These are phyloP conservation scores for Wickerhamiella sergipiensis DNA, from an alignment of 805 yeast species.

Conservation along the genomic window DNA sequence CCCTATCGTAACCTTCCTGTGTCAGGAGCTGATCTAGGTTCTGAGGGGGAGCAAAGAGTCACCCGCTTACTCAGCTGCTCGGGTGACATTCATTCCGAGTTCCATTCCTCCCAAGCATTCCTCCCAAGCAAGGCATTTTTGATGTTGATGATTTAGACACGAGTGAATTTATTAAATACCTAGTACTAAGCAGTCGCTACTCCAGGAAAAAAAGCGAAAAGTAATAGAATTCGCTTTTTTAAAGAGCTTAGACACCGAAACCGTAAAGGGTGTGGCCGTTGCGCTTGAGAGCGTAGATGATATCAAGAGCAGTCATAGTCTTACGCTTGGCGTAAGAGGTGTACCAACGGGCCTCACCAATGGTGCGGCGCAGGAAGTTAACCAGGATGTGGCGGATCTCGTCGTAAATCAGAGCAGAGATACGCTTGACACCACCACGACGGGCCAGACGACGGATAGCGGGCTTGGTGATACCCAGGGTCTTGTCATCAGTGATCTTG, in stretches of 20 bases:
- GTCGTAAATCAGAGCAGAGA: slow-evolving; percentile 95
- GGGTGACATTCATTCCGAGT: not conserved
- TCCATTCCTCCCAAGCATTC: not conserved
- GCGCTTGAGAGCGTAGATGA: slow-evolving; percentile 98
- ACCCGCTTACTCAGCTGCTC: too few species aligned
- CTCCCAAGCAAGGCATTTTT: too few species aligned
- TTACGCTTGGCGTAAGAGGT: slow-evolving; percentile 99
- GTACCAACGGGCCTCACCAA: slow-evolving; percentile 98
- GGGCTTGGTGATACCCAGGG: slow-evolving; percentile 99
- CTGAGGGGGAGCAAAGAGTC: too few species aligned
- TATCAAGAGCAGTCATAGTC: slow-evolving; percentile 98
- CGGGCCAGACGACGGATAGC: slow-evolving; percentile 99
- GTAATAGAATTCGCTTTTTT: not conserved
- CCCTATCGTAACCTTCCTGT: too few species aligned
- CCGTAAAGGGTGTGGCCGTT: slow-evolving; percentile 99
- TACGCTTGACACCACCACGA: slow-evolving; percentile 99
- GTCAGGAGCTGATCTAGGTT: too few species aligned
- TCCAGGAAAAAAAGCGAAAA: not conserved
- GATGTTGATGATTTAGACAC: too few species aligned
- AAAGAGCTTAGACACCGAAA: slow-evolving; percentile 83
- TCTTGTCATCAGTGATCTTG: slow-evolving; percentile 98
- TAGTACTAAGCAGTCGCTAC: not conserved
- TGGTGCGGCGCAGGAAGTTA: slow-evolving; percentile 90
- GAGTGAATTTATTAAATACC: not conserved
- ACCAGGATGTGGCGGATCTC: slow-evolving; percentile 96